These are phyloP conservation scores for Pleomassaria siparia DNA, from an alignment of 2,329 filamentous ascomycete species.

Conservation along the genomic window DNA sequence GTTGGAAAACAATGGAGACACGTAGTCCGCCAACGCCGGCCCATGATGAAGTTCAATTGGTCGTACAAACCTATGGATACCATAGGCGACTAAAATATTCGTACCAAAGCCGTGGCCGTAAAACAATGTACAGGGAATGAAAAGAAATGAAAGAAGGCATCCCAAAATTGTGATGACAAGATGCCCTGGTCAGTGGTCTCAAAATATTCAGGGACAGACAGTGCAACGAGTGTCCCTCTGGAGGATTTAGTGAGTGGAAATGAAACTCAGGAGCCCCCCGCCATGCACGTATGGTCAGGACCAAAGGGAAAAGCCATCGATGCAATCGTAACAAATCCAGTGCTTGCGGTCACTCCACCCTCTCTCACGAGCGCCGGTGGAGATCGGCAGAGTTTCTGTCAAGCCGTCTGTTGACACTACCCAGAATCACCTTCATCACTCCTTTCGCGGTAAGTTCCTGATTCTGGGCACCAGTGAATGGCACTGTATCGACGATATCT, in stretches of 20 bases:
- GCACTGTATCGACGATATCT: constrained; percentile 91
- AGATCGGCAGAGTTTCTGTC: constrained; percentile 52
- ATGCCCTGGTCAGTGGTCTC: background rate
- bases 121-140: background rate
- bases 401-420: constrained; percentile 68
- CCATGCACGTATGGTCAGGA: background rate
- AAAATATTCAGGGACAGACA: background rate
- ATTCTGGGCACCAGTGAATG: constrained; percentile 61
- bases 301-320: background rate
- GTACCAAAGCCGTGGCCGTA: background rate
- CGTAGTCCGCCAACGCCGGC: background rate
- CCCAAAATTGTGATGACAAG: background rate
- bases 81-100: background rate
- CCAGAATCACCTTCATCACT: constrained; percentile 79
- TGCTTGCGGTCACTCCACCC: background rate
- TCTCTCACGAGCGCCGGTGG: constrained; percentile 17
- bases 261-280: background rate
- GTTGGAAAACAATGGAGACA: background rate
- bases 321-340: background rate
- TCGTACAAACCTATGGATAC: background rate
- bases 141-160: background rate
- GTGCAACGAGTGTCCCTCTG: background rate
- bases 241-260: background rate
- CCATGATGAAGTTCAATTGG: background rate
- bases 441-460: constrained; percentile 65